Evolutionary conservation across 2,329 filamentous ascomycete species (phyloP), one percentile per base, ranked within the genome.

Genomic region (Thermothelomyces thermophilus): DNA sequence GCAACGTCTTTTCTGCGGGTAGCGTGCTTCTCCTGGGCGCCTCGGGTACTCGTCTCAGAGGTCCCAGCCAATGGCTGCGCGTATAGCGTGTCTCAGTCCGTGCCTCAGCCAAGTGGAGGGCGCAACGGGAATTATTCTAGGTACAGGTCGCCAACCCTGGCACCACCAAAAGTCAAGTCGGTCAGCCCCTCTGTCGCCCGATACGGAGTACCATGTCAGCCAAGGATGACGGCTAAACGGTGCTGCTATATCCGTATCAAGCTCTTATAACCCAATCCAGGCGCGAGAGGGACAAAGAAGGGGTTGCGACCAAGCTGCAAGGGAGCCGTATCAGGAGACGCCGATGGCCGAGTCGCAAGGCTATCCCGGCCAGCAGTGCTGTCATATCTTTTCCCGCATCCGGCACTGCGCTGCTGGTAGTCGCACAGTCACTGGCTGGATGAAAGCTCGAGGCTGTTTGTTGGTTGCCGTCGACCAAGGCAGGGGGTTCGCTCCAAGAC

Each of bases 191-290:
- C 48, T 35, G 44, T 44, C 34, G 28, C 53, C 55, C 55, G 49
- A 53, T n/a, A n/a, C n/a, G n/a, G n/a, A n/a, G n/a, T n/a, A n/a
- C n/a, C n/a, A n/a, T n/a, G n/a, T 16, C 41, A 43, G 34, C 41
- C 41, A 43, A 34, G 41, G 41, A 34, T 45, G 41, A 57, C 53
- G 58, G 52, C 56, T 57, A 57, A 57, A 52, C 50, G 54, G 35
- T 44, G 35, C 48, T 56, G 56, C 48, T 56, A 57, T 47, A 36
- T 48, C 48, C 56, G 56, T 47, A 36, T 48, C 35, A 36, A 9
- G 16, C 24, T 53, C 41, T 56, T 60, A 60, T 59, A 60, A 35
- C 58, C n/a, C 57, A 50, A 55, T 58, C 33, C 50, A 30, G 49
- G 41, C 52, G 52, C 34, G 19, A 35, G 49, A 50, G 28, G 24